Evolutionary conservation across 345 rosid species (phyloP), one percentile per base, ranked within the genome.

Genomic region (Noccaea bulbosa): DNA sequence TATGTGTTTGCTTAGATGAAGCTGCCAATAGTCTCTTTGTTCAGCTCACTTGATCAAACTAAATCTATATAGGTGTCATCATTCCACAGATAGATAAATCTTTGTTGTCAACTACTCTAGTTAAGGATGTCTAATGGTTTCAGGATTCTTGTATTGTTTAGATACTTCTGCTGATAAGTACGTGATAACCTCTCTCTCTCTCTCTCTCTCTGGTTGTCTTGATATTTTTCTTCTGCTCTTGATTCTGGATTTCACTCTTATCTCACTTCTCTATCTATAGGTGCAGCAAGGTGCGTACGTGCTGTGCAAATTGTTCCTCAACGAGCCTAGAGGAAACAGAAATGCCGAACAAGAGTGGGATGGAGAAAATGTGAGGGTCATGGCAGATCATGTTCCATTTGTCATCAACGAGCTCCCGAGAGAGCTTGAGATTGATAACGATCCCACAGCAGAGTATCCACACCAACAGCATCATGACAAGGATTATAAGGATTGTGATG

Each of bases 261-360:
- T 55, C 33, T 49, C 11, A 17, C 14, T 58, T 22, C 24, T 7
- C 11, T 58, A 22, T 56, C 12, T 32, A 50, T 75, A 59, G 59
- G 52, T 65, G 77, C 65, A 67, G 77, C 53, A 77, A 80, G 87
- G 82, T 38, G 54, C 77, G 0, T 90, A 84, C 67, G 97, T 90
- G 49, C 82, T 90, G 7, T 90, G 93, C 70, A 83, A 87, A 81
- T 81, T 90, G 53, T 90, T 90, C 61, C 24, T 22, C 24, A 22
- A 22, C 2, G 2, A 22, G 24, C 24, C 24, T 22, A 22, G 24
- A 22, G 24, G 24, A 22, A 22, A 22, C 24, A 1, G 24, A 1
- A 2, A 22, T 22, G 24, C 24, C 1, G 24, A 22, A 22, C 2
- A 22, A 22, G 87, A 81, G 69, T 87, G 86, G 88, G 80, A 82